phyloP scores from a whole-genome alignment of 2,329 filamentous ascomycete species.

The Cyphellophora attinorum region DNA sequence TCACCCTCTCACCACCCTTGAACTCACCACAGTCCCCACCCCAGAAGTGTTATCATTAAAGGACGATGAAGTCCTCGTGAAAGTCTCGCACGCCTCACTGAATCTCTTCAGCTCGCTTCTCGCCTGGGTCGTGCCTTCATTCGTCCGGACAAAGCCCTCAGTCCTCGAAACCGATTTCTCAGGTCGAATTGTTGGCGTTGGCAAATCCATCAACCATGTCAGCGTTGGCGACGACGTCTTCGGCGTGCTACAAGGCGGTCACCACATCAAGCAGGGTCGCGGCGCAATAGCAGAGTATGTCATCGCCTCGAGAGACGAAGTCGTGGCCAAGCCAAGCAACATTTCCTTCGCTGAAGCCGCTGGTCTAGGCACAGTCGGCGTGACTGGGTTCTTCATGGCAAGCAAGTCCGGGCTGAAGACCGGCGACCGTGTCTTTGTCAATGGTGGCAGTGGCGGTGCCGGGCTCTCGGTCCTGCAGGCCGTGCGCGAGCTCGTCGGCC shows the following conservation, averaged over 20 bases:
- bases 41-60: not conserved
- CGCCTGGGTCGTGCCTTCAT: not conserved
- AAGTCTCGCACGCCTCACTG: constrained; percentile 2
- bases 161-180: constrained; percentile 2
- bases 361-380: constrained; percentile 18
- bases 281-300: constrained; percentile 28
- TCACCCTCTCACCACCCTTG: not conserved
- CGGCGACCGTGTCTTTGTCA: constrained; percentile 2
- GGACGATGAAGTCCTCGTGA: not conserved
- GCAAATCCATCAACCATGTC: constrained; percentile 5
- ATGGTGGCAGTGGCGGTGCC: not conserved
- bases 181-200: constrained; percentile 1
- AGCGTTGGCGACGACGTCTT: constrained; percentile 2
- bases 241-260: not conserved
- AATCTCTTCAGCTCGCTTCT: constrained; percentile 1
- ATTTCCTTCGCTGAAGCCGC: constrained; percentile 22
- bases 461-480: constrained; percentile 1
- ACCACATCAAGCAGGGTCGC: not conserved
- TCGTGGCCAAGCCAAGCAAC: constrained; percentile 20
- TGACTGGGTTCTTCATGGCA: constrained; percentile 1
- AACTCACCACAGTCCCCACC: not conserved
- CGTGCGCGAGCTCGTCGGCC: constrained; percentile 1
- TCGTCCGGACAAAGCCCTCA: constrained; percentile 1
- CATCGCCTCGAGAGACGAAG: constrained; percentile 16
- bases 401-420: constrained; percentile 1